Conservation (phyloP, 495 filamentous ascomycete species). For the Clohesyomyces aquaticus region DNA sequence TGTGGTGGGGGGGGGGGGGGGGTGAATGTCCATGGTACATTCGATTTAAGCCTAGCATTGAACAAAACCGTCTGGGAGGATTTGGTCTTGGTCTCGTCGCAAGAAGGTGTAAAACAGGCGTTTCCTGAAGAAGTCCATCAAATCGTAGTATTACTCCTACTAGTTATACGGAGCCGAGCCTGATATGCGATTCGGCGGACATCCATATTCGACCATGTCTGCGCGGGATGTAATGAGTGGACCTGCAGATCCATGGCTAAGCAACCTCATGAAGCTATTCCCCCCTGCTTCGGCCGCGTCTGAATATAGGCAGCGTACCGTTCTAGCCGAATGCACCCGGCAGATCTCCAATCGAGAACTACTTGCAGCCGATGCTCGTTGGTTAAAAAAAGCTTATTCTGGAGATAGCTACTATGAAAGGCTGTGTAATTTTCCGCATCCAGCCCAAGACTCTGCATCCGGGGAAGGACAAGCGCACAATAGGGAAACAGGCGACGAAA, state of each 20-base stretch:
- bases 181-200: constrained; percentile 3
- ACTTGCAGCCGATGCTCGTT: not conserved
- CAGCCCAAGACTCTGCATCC: not conserved
- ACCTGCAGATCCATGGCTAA: constrained; percentile 22
- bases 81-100: no score
- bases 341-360: not conserved
- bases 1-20: not conserved
- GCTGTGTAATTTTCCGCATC: constrained; percentile 14
- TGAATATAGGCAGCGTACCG: not conserved
- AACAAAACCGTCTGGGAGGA: constrained; percentile 2
- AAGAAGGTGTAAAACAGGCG: constrained; percentile 16
- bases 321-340: constrained; percentile 6
- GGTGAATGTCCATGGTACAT: not conserved
- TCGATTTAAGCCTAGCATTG: constrained; percentile 11
- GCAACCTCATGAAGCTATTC: constrained; percentile 14
- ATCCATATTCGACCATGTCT: not conserved
- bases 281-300: no score
- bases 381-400: not conserved
- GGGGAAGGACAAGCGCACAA: constrained; percentile 4
- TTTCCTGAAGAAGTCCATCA: constrained; percentile 19
- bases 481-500: constrained; percentile 10
- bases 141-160: constrained; percentile 20
- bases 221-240: constrained; percentile 2
- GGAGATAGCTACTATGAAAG: constrained; percentile 5
- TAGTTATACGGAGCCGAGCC: constrained; percentile 16